Percentiles rank a stretch among this genome's conserved stretches.
Conservation (phyloP, 129 eudicot species). For the Arctium minus region DNA sequence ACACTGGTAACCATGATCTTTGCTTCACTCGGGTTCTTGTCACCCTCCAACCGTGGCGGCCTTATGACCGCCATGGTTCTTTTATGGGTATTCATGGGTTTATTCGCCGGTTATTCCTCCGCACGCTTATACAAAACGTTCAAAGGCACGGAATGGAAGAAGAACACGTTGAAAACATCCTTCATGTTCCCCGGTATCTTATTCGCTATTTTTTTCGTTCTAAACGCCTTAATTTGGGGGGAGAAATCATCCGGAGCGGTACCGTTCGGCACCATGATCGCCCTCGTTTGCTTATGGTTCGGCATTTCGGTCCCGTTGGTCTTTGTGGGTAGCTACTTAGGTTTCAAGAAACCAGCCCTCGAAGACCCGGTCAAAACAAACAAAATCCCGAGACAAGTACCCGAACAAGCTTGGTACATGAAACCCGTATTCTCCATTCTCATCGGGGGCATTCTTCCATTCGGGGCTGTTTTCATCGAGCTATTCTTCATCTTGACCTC, state of each 20-base stretch:
- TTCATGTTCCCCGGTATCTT: constrained; percentile 88
- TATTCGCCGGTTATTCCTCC: constrained; percentile 82
- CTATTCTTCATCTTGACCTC: constrained; percentile 84
- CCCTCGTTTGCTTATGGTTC: constrained; percentile 81
- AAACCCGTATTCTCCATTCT: constrained; percentile 77
- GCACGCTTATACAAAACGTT: constrained; percentile 88
- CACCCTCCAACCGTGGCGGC: constrained; percentile 94
- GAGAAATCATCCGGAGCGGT: constrained; percentile 94
- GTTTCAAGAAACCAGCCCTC: constrained; percentile 77
- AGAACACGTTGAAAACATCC: constrained; percentile 74
- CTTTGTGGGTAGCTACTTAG: constrained; percentile 87
- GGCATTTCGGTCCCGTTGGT: constrained; percentile 97
- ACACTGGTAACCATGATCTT: constrained; percentile 93
- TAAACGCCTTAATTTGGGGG: constrained; percentile 87
- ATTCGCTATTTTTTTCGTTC: constrained; percentile 68
- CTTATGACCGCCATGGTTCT: constrained; percentile 96
- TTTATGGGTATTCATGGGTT: constrained; percentile 91
- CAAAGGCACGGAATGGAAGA: constrained; percentile 93
- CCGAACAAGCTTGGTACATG: constrained; percentile 98
- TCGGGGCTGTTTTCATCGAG: constrained; percentile 92
- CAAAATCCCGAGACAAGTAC: constrained; percentile 87
- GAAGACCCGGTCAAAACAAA: constrained; percentile 92
- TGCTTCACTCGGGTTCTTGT: constrained; percentile 80
- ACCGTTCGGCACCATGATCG: constrained; percentile 93
- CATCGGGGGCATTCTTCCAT: constrained; percentile 88